Base-by-base conservation (phyloP, 169 alveolate genomes). In the Cryptosporidium tyzzeri region DNA sequence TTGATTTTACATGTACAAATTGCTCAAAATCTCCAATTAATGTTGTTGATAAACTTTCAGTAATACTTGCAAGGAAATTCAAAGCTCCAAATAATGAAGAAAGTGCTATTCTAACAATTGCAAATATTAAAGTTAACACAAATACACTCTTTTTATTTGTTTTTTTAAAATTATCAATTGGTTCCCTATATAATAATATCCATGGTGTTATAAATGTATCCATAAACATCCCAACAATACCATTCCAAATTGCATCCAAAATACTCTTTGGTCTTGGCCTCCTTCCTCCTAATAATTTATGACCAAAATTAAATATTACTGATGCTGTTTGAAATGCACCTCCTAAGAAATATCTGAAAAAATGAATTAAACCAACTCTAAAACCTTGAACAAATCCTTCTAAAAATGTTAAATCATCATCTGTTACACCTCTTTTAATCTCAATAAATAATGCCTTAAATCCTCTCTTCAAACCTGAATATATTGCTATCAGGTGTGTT, bases 1-100 rank as follows among this genome's bases (percentile, higher is more conserved):
- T 73, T 41, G 94, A 95, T 67, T 93, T 94, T 23, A 93, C 94
- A 58, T 95, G 93, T 5, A 97, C 94, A 86, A 96, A 96, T 86
- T 96, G 96, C 89, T 96, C 98, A 67, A 96, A 94, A 80, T 96
- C 98, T 12, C 98, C 98, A 14, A 96, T 92, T 31, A 96, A 91
- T 12, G 96, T 94, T 62, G 95, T 96, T 33, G 98, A 93, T 73
- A 96, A 93, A 9, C 98, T 97, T 73, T 96, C 98, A 18, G 96
- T 94, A 23, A 96, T 86, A 67, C 97, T 93, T 41, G 97, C 95
- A 61, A 94, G 85, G 70, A 96, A 85, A 71, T 96, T 96, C 35
- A 95, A 91, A 18, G 93, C 74, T 8, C 98, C 98, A 68, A 94
- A 93, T n/a, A 96, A 29, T 14, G 97, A 97, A 5, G 97, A 93